Base-by-base conservation (phyloP, 75 land plant genomes). In the Gnetum montanum region DNA sequence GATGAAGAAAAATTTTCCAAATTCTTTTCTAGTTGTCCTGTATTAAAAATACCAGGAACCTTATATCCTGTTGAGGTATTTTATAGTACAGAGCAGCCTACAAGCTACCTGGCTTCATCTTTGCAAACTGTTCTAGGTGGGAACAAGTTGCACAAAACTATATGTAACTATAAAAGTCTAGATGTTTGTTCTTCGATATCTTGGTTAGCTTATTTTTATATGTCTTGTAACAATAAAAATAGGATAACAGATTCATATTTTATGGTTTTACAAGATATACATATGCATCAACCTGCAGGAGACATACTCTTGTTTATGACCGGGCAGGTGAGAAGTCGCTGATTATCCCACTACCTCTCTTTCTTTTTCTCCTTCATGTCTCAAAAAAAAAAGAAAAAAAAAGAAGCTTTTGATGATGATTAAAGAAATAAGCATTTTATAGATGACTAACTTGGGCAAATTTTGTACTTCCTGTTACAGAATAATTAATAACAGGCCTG, bases 241-340 rank as follows among this genome's bases (percentile, higher is more conserved):
- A n/a, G n/a, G n/a, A n/a, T n/a, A n/a, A n/a, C n/a, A n/a, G n/a
- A n/a, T n/a, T n/a, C n/a, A n/a, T n/a, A 3, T 54, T 31, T 22
- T 22, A 31, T 27, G 6, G 13, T 29, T 57, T 12, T 28, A 22
- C 34, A 63, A 89, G 96, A 94, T 68, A 73, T 94, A 46, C 98
- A 94, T 49, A 50, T 59, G 10, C 60, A 62, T n/a, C 85, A 89
- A 43, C 88, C 96, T 53, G 78, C 83, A 44, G 99, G 99, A 1
- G 99, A 94, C 67, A 66, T 94, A 16, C 57, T 94, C 22, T 73
- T 94, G 45, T 94, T 94, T 46, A 70, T 94, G 76, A 94, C 99
- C 12, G 99, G 99, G 38, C 80, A 88, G 81, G 93, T 82, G n/a
- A 18, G 58, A 19, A 28, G 23, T n/a, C n/a, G 20, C 25, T 29